Conservation (phyloP, 345 rosid species). For the Populus nigra region DNA sequence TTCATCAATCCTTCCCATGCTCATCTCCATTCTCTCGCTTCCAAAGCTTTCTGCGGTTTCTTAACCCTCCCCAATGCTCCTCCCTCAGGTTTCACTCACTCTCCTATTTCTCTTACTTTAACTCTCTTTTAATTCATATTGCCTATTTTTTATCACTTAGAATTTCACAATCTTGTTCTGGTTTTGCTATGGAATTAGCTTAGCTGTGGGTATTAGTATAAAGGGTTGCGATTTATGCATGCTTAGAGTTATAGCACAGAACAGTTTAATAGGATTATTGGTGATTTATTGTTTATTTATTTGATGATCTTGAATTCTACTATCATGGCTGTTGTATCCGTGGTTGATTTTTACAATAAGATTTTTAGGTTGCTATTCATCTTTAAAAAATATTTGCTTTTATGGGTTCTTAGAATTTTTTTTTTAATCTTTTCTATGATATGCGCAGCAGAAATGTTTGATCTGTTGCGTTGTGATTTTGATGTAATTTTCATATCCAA, state of each 20-base stretch:
- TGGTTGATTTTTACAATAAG: not conserved
- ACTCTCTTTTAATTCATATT: not conserved
- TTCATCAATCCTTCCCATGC: slow-evolving; percentile 45
- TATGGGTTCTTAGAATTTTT: no score
- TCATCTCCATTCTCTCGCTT: slow-evolving; percentile 73
- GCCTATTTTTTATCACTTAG: no score
- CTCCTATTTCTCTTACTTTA: not conserved
- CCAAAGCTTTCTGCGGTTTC: slow-evolving; percentile 58
- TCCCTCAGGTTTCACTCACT: slow-evolving; percentile 52
- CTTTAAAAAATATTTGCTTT: not conserved
- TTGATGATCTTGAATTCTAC: not conserved
- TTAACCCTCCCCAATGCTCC: slow-evolving; percentile 76
- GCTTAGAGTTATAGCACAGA: not conserved
- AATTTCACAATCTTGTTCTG: not conserved
- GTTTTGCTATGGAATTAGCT: no score
- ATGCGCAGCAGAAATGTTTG: no score
- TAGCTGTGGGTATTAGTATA: no score
- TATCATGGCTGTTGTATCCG: not conserved
- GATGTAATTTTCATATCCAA: no score
- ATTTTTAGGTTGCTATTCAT: not conserved
- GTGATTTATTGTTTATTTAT: no score
- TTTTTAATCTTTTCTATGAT: no score
- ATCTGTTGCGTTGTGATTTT: no score
- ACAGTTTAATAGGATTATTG: not conserved
- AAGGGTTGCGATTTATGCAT: no score